These are phyloP conservation scores for Lepiota brunneoincarnata DNA, from an alignment of 768 basidiomycete species.

Conservation along the genomic window DNA sequence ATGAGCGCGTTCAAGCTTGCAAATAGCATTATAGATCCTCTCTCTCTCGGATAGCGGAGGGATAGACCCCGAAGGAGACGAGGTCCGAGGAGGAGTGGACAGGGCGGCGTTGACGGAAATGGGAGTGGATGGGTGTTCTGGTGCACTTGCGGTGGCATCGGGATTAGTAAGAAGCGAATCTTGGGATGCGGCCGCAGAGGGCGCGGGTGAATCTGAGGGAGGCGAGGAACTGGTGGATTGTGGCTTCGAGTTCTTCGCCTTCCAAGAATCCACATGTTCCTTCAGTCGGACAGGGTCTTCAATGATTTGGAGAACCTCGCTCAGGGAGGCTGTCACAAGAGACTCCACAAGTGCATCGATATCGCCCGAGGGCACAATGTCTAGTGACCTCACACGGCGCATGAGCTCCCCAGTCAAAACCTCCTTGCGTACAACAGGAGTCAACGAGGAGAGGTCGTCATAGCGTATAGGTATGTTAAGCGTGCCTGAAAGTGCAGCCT, in stretches of 20 bases:
- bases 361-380: slow-evolving; percentile 50
- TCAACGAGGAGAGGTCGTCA: slow-evolving; percentile 77
- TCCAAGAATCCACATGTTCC: slow-evolving; percentile 55
- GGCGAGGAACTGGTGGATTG: slow-evolving; percentile 18
- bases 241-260: slow-evolving; percentile 17
- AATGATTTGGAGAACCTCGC: slow-evolving; percentile 73
- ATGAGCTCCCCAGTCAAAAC: slow-evolving; percentile 82
- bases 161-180: slow-evolving; percentile 71
- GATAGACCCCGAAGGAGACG: slow-evolving; percentile 70
- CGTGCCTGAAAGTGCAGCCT: slow-evolving; percentile 83
- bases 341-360: slow-evolving; percentile 69
- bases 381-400: slow-evolving; percentile 63
- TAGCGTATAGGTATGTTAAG: slow-evolving; percentile 84
- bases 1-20: slow-evolving; percentile 57
- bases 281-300: slow-evolving; percentile 65
- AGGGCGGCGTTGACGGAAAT: slow-evolving; percentile 72
- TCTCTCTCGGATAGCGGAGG: slow-evolving; percentile 68
- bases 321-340: slow-evolving; percentile 66
- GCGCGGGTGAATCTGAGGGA: slow-evolving; percentile 29
- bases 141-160: slow-evolving; percentile 81
- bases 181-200: slow-evolving; percentile 50
- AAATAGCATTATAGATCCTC: slow-evolving; percentile 65
- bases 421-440: slow-evolving; percentile 85
- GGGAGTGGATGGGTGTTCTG: slow-evolving; percentile 86
- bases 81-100: slow-evolving; percentile 82